Conservation (phyloP, 345 rosid species). For the Arabidopsis arenosa region DNA sequence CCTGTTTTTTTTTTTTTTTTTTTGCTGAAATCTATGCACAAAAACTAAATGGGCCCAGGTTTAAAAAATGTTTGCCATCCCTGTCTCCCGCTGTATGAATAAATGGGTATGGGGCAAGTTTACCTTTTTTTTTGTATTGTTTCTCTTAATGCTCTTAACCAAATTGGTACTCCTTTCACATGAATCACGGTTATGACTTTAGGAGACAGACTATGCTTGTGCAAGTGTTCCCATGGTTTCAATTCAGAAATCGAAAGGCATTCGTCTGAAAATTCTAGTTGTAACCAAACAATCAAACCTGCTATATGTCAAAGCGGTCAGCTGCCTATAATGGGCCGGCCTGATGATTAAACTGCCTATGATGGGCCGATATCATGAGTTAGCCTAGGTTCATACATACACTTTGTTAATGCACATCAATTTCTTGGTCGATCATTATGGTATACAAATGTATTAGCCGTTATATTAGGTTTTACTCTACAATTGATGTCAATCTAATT, state of each 20-base stretch:
- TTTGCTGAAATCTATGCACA: conserved; percentile 25
- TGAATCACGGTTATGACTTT: background rate
- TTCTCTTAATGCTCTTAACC: conserved; percentile 2
- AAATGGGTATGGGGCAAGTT: background rate
- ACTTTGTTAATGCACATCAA: conserved; percentile 23
- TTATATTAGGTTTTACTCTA: conserved; percentile 17
- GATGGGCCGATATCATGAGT: background rate
- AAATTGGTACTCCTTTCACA: background rate
- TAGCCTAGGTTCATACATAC: background rate
- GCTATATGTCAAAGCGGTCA: background rate
- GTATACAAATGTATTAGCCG: conserved; percentile 26
- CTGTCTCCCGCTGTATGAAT: conserved; percentile 14
- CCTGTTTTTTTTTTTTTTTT: background rate
- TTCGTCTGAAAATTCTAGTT: background rate
- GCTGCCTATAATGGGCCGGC: background rate
- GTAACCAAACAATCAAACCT: background rate
- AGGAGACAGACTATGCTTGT: conserved; percentile 12
- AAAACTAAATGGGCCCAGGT: conserved; percentile 1
- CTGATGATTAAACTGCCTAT: background rate
- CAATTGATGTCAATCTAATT: background rate
- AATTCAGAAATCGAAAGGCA: conserved; percentile 9
- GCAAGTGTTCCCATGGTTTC: conserved; percentile 8
- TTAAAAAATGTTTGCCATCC: background rate
- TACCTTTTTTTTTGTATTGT: background rate
- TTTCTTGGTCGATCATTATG: conserved; percentile 7